Conservation (phyloP, 2,329 filamentous ascomycete species). For the Juglanconis sp. region DNA sequence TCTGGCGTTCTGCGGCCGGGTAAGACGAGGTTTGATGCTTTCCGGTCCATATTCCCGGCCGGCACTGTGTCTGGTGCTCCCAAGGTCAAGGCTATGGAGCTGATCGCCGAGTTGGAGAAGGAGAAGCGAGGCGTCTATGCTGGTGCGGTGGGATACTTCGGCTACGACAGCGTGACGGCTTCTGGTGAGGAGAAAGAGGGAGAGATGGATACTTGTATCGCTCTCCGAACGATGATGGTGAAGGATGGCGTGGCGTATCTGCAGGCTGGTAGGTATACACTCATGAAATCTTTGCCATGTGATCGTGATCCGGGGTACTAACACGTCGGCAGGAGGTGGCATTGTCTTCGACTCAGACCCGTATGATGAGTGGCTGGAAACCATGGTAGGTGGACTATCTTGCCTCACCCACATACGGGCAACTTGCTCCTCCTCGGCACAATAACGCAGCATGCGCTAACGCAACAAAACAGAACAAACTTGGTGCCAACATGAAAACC, state of each 20-base stretch:
- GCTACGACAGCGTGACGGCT: constrained; percentile 70
- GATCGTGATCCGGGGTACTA: not conserved
- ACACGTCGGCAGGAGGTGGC: constrained; percentile 59
- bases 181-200: constrained; percentile 67
- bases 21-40: constrained; percentile 91
- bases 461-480: constrained; percentile 62
- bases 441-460: constrained; percentile 37
- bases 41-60: constrained; percentile 93
- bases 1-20: constrained; percentile 80
- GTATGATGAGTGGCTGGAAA: constrained; percentile 91
- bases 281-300: not conserved
- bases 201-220: constrained; percentile 84
- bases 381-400: constrained; percentile 45
- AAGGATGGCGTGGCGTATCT: constrained; percentile 91
- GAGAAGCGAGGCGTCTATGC: constrained; percentile 97
- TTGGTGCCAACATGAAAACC: constrained; percentile 84
- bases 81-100: constrained; percentile 94
- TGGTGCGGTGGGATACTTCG: constrained; percentile 94
- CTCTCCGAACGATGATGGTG: constrained; percentile 86
- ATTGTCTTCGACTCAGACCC: constrained; percentile 93
- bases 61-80: constrained; percentile 94
- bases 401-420: not conserved
- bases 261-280: constrained; percentile 58
- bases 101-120: constrained; percentile 88
- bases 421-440: not conserved